Base-by-base conservation (phyloP, 306 rosid species). In the Begonia loranthoides region DNA sequence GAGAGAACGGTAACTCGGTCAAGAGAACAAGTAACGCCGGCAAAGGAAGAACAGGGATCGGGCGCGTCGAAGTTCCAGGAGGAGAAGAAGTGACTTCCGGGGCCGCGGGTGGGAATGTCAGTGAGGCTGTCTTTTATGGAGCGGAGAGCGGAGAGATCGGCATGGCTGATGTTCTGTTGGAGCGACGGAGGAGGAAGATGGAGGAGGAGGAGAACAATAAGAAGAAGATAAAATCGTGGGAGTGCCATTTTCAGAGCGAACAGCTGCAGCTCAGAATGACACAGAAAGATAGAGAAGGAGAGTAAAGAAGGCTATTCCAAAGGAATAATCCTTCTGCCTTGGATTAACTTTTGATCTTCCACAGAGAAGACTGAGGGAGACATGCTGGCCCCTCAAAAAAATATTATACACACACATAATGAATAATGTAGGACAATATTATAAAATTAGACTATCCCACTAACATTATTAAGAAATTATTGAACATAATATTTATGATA, bases 1-100 rank as follows among this genome's bases (percentile, higher is more conserved):
- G 84, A 68, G 56, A 84, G 87, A 9, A 56, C 61, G 55, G 65
- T 60, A 57, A 84, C 90, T 4, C 84, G 75, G 68, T 50, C 52
- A 41, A 62, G 64, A 52, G 51, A 7, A 63, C 95, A 84, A 10
- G 83, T 72, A 54, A 84, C 49, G 49, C 95, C 95, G 59, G 84
- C 15, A 64, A 81, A 84, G 28, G 87, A 54, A 51, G 77, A 76
- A 78, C 95, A 84, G 66, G 95, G 95, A 57, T 81, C 72, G 0
- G 71, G 64, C 1, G 84, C 60, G 41, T 84, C 19, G 70, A 73
- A 73, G 76, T 81, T 73, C 95, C 95, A 84, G 28, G 87, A 71
- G 63, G 90, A 78, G 80, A 84, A 84, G 79, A 81, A 84, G 19
- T 15, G 24, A 1, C 48, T 9, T n/a, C 56, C 13, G 45, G 72